phyloP scores from a whole-genome alignment of 169 alveolate genomes.

The Plasmodium gaboni region DNA sequence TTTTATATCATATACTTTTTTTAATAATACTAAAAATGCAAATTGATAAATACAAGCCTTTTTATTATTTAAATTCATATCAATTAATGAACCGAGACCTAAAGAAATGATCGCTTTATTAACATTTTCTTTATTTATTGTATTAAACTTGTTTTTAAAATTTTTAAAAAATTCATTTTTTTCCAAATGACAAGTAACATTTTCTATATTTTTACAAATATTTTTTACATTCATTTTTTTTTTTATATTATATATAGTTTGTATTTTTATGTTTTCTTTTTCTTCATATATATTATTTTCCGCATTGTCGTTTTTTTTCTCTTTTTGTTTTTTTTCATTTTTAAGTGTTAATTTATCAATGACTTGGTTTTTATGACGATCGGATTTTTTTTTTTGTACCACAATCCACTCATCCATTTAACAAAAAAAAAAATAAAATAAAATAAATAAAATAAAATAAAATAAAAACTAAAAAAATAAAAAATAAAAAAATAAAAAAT shows the following conservation, averaged over 20 bases:
- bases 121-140: conserved; percentile 3
- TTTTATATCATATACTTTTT: conserved; percentile 12
- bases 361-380: too few species aligned
- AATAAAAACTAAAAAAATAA: background rate
- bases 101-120: conserved; percentile 17
- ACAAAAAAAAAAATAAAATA: background rate
- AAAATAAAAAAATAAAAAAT: too few species aligned
- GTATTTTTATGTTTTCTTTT: conserved; percentile 2
- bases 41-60: conserved; percentile 44
- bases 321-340: conserved; percentile 6
- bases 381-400: conserved; percentile 7
- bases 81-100: conserved; percentile 57
- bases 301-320: background rate
- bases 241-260: background rate
- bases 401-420: conserved; percentile 61
- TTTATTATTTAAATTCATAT: conserved; percentile 24
- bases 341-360: too few species aligned
- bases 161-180: conserved; percentile 39
- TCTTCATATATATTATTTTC: background rate
- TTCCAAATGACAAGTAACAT: conserved; percentile 20
- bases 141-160: conserved; percentile 14
- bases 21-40: conserved; percentile 18
- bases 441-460: too few species aligned
- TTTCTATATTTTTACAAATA: conserved; percentile 26
- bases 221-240: conserved; percentile 4